Conservation (phyloP, 75 land plant species). For the Adiantum capillusveneris region DNA sequence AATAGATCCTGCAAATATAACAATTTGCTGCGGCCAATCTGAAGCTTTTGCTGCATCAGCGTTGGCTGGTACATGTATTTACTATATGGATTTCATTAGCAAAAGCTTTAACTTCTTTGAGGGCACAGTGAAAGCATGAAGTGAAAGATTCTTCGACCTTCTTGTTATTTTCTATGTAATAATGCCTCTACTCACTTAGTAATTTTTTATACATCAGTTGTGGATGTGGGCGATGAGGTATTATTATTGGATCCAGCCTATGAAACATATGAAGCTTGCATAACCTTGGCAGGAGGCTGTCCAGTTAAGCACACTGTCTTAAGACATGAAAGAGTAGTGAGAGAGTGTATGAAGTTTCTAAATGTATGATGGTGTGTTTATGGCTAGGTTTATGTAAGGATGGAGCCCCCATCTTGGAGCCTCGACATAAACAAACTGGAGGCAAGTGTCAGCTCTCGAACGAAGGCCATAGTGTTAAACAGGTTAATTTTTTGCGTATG, state of each 20-base stretch:
- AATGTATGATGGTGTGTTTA: not conserved
- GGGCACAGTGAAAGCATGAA: not conserved
- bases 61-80: slow-evolving; percentile 54
- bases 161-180: too few relatives aligned
- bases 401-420: slow-evolving; percentile 80
- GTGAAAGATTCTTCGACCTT: not conserved
- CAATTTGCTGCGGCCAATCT: slow-evolving; percentile 84
- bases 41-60: slow-evolving; percentile 92
- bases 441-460: slow-evolving; percentile 38
- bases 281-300: slow-evolving; percentile 69
- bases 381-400: slow-evolving; percentile 62
- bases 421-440: slow-evolving; percentile 47
- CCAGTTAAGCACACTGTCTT: slow-evolving; percentile 41
- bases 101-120: not conserved
- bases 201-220: slow-evolving; percentile 40
- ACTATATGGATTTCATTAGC: not conserved
- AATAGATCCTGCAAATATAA: slow-evolving; percentile 61
- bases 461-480: slow-evolving; percentile 85
- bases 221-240: slow-evolving; percentile 85
- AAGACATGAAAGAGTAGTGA: not conserved
- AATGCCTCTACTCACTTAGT: not conserved
- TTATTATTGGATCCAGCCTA: slow-evolving; percentile 75
- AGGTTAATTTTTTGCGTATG: slow-evolving; percentile 49
- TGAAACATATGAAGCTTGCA: slow-evolving; percentile 79
- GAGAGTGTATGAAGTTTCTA: not conserved